Evolutionary conservation across 768 basidiomycete species (phyloP).

Genomic region (Hericium coralloides): DNA sequence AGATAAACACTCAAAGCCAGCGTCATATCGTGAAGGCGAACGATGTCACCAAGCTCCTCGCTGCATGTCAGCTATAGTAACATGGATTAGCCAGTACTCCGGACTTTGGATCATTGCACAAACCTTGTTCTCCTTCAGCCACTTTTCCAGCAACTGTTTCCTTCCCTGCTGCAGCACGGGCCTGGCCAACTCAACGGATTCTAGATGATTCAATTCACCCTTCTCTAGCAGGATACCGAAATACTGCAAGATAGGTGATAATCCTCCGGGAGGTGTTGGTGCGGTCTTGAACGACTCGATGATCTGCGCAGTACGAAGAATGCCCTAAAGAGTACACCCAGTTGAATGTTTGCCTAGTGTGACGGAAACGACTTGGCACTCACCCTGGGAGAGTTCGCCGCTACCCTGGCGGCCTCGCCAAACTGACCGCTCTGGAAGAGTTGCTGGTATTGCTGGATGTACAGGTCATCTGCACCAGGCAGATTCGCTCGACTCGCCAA

Average conservation of each 20-base stretch:
- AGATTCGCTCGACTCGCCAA: constrained; percentile 93
- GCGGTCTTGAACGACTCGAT: constrained; percentile 98
- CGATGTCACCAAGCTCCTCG: constrained; percentile 96
- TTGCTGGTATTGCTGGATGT: constrained; percentile 88
- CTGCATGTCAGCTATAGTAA: constrained; percentile 81
- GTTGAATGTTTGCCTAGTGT: constrained; percentile 4
- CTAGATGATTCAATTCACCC: constrained; percentile 93
- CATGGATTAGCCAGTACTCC: not conserved
- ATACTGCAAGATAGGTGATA: constrained; percentile 96
- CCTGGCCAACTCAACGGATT: constrained; percentile 90
- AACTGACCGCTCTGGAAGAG: constrained; percentile 85
- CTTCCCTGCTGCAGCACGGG: constrained; percentile 94
- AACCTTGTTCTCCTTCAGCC: constrained; percentile 99
- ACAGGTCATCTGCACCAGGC: constrained; percentile 95
- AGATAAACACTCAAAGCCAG: constrained; percentile 96
- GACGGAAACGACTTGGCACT: constrained; percentile 14
- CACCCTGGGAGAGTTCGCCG: constrained; percentile 92
- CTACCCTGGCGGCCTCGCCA: constrained; percentile 93
- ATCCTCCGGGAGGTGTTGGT: constrained; percentile 80
- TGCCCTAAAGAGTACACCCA: constrained; percentile 47
- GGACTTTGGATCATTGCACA: not conserved
- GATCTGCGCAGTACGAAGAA: constrained; percentile 87
- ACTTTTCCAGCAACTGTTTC: constrained; percentile 96
- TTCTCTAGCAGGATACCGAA: constrained; percentile 98
- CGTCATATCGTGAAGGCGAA: constrained; percentile 91